These are phyloP conservation scores for Hypoxylon cercidicola DNA, from an alignment of 495 filamentous ascomycete species.

Conservation along the genomic window DNA sequence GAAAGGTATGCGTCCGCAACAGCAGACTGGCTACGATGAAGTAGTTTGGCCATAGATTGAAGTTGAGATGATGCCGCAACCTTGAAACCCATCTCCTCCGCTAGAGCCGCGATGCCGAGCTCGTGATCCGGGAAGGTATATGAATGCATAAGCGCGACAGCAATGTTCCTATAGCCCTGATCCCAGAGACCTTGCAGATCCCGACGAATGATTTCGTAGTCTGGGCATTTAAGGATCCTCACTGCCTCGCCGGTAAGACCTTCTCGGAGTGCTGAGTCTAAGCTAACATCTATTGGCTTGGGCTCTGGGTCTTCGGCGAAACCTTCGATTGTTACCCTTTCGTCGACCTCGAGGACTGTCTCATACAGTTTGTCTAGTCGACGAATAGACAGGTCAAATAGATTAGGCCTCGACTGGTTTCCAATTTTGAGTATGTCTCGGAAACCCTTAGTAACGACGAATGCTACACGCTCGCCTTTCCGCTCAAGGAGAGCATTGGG, in stretches of 20 bases:
- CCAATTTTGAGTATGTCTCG: conserved; percentile 89
- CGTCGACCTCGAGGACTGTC: conserved; percentile 14
- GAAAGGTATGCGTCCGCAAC: conserved; percentile 95
- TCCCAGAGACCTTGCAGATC: too few relatives aligned
- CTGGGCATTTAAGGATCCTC: too few relatives aligned
- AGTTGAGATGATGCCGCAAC: conserved; percentile 76
- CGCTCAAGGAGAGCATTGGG: conserved; percentile 88
- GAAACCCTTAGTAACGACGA: conserved; percentile 91
- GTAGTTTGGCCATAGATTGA: conserved; percentile 83
- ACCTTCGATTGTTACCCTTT: too few relatives aligned
- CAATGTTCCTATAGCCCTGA: conserved; percentile 59
- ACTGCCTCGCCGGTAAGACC: too few relatives aligned
- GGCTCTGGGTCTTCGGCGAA: too few relatives aligned
- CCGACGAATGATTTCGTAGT: too few relatives aligned
- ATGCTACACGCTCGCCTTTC: conserved; percentile 88
- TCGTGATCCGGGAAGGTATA: conserved; percentile 85
- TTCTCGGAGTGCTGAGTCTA: too few relatives aligned
- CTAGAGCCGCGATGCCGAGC: conserved; percentile 65
- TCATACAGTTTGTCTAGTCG: conserved; percentile 83
- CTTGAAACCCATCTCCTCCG: conserved; percentile 78
- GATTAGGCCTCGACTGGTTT: conserved; percentile 82
- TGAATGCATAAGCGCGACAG: conserved; percentile 81
- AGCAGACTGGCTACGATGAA: conserved; percentile 83
- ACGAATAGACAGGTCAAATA: conserved; percentile 81
- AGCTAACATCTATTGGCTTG: too few relatives aligned